These are phyloP conservation scores for Ceriops tagal DNA, from an alignment of 345 rosid species.

Conservation along the genomic window DNA sequence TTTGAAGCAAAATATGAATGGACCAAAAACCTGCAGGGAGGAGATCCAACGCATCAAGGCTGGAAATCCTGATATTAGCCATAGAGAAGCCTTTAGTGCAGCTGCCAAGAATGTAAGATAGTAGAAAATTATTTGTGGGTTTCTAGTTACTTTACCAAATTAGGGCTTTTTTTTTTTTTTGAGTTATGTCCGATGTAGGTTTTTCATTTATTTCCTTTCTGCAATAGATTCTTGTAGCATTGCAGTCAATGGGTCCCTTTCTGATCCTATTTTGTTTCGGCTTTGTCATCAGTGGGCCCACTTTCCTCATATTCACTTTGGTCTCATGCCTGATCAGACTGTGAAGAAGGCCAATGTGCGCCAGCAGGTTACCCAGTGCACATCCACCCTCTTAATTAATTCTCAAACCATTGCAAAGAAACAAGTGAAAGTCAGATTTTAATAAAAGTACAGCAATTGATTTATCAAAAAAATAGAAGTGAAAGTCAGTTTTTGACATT, in stretches of 20 bases:
- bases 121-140: conserved; percentile 13
- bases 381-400: background rate
- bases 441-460: too few relatives aligned
- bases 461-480: too few relatives aligned
- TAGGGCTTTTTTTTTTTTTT: conserved; percentile 13
- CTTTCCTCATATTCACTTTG: conserved; percentile 31
- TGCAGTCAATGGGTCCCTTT: background rate
- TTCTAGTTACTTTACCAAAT: conserved; percentile 27
- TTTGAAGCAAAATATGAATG: conserved; percentile 4
- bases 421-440: too few relatives aligned
- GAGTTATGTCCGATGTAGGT: conserved; percentile 14
- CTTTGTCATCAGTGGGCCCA: conserved; percentile 28
- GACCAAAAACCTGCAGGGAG: conserved; percentile 53
- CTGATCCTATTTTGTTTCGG: conserved; percentile 9
- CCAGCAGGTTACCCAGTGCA: conserved; percentile 15
- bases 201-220: conserved; percentile 6
- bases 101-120: conserved; percentile 97
- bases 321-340: conserved; percentile 29
- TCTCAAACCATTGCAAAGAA: too few relatives aligned
- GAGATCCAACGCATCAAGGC: conserved; percentile 99
- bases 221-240: background rate
- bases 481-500: too few relatives aligned
- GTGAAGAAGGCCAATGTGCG: conserved; percentile 21
- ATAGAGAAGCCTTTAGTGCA: conserved; percentile 99
- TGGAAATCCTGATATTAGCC: conserved; percentile 96